Evolutionary conservation across 352 stramenopile species (phyloP).

Genomic region (Pythium apleroticum): DNA sequence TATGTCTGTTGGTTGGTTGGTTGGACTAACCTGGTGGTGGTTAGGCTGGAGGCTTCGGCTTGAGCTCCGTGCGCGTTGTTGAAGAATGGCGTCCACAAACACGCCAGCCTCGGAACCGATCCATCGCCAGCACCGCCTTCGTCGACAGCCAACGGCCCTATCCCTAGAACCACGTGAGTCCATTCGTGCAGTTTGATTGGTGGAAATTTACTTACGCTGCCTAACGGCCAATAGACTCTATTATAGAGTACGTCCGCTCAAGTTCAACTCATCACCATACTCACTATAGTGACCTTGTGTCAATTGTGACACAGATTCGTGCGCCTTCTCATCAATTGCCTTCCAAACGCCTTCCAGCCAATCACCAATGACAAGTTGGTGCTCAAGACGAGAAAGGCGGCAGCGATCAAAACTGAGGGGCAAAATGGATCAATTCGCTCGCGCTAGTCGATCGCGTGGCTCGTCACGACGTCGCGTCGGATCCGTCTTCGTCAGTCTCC

Average conservation of each 20-base stretch:
- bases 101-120: neutral
- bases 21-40: slow-evolving; percentile 16
- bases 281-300: neutral
- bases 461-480: neutral
- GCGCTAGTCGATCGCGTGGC: neutral
- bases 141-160: slow-evolving; percentile 21
- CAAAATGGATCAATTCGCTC: neutral
- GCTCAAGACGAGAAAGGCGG: neutral
- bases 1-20: neutral
- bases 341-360: neutral
- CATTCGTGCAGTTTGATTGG: slow-evolving; percentile 9
- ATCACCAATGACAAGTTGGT: neutral
- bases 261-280: slow-evolving; percentile 25
- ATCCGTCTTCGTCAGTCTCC: neutral
- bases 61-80: slow-evolving; percentile 14
- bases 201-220: neutral
- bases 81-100: slow-evolving; percentile 27
- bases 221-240: slow-evolving; percentile 19
- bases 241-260: neutral
- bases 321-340: neutral
- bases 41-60: neutral
- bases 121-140: slow-evolving; percentile 12
- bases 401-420: neutral
- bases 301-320: slow-evolving; percentile 18
- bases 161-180: neutral